phyloP scores from a whole-genome alignment of 305 asterid species.

The Fraxinus latifolia region DNA sequence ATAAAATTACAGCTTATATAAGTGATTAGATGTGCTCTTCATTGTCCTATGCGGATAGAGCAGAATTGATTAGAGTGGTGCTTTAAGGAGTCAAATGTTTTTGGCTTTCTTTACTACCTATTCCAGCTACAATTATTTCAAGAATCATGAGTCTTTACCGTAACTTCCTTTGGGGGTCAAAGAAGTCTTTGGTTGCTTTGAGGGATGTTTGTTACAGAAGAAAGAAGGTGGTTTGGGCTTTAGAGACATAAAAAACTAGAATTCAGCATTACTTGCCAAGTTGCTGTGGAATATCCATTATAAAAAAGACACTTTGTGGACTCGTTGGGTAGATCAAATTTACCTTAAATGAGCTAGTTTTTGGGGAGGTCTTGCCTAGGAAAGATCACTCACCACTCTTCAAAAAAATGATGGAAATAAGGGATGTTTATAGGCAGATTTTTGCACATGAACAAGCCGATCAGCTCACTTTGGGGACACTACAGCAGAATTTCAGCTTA shows the following conservation, averaged over 20 bases:
- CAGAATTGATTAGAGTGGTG: not conserved
- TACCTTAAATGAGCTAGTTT: not conserved
- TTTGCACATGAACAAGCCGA: no score
- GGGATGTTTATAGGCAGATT: no score
- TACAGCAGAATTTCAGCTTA: no score
- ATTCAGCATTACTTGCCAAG: not conserved
- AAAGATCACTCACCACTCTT: no score
- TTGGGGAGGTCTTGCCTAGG: not conserved
- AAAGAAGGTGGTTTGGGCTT: not conserved
- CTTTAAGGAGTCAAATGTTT: not conserved
- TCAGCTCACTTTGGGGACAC: no score
- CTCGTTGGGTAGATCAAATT: not conserved
- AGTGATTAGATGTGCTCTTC: no score
- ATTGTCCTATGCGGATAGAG: not conserved
- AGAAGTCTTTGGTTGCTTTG: not conserved
- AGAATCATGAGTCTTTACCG: not conserved
- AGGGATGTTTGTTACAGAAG: not conserved
- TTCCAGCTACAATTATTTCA: not conserved
- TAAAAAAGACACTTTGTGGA: not conserved
- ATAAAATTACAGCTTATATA: no score
- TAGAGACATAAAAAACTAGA: not conserved
- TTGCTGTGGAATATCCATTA: not conserved
- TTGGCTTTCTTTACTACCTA: not conserved
- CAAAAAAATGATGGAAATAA: no score
- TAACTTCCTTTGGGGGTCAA: not conserved